Conservation (phyloP, 768 basidiomycete genomes). For the Collybia mongolica region DNA sequence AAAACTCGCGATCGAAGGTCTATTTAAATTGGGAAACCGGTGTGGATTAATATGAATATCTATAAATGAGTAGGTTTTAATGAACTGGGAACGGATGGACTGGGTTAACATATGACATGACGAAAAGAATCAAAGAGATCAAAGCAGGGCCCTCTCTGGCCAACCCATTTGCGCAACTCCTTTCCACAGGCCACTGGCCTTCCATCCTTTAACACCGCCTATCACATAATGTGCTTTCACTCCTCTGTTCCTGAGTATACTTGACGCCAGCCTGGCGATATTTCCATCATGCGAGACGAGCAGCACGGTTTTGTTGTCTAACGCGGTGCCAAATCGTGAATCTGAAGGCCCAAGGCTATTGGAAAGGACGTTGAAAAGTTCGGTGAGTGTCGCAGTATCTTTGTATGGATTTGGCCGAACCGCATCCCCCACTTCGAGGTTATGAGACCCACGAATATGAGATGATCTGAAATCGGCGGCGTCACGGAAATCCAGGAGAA, state of each 20-base stretch:
- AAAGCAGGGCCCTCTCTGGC: slow-evolving; percentile 1
- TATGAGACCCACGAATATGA: slow-evolving; percentile 15
- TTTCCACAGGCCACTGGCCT: slow-evolving; percentile 4
- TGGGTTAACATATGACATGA: not conserved
- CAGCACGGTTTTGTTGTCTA: slow-evolving; percentile 12
- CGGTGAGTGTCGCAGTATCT: slow-evolving; percentile 20
- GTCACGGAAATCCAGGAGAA: slow-evolving; percentile 18
- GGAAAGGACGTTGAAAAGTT: slow-evolving; percentile 15
- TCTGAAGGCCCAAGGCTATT: slow-evolving; percentile 12
- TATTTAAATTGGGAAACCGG: no score
- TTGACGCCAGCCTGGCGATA: slow-evolving; percentile 18
- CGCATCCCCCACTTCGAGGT: slow-evolving; percentile 14
- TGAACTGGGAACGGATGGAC: not conserved
- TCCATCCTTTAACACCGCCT: not conserved
- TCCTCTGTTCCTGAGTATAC: slow-evolving; percentile 12
- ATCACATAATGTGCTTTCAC: slow-evolving; percentile 5
- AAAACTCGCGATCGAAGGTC: no score
- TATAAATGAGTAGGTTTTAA: not conserved
- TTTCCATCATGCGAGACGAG: slow-evolving; percentile 19
- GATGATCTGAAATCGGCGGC: slow-evolving; percentile 10
- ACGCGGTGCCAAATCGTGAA: slow-evolving; percentile 11
- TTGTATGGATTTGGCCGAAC: slow-evolving; percentile 18
- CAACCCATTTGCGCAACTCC: not conserved
- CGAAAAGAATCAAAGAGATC: not conserved
- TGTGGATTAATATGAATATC: not conserved